phyloP scores from a whole-genome alignment of 331 rosid species.

The Quercus tomentella region DNA sequence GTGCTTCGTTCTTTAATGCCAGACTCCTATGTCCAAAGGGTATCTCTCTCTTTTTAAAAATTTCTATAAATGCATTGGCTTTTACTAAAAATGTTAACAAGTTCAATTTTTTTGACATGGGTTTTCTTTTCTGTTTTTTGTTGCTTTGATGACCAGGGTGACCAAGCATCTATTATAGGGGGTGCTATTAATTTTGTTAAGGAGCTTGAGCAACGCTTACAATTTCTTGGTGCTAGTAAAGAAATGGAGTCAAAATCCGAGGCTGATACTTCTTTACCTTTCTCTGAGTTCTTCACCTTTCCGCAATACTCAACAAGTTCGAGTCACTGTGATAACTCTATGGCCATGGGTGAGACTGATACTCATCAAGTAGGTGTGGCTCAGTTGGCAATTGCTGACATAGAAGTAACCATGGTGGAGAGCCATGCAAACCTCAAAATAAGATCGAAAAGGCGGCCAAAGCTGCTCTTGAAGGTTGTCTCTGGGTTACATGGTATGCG shows the following conservation, averaged over 20 bases:
- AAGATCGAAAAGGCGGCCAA: constrained; percentile 67
- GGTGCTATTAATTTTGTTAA: constrained; percentile 95
- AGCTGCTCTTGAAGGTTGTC: constrained; percentile 70
- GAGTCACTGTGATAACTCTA: constrained; percentile 18
- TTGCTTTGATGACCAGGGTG: constrained; percentile 50
- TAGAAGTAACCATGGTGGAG: constrained; percentile 93
- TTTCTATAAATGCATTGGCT: not conserved
- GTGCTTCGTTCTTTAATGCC: constrained; percentile 89
- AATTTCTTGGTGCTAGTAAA: constrained; percentile 49
- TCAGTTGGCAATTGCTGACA: constrained; percentile 49
- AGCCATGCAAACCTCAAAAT: constrained; percentile 88
- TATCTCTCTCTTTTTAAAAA: constrained; percentile 16
- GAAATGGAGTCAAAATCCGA: constrained; percentile 20
- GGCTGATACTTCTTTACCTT: constrained; percentile 30
- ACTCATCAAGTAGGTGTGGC: constrained; percentile 15
- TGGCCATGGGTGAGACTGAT: constrained; percentile 7
- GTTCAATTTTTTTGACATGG: not conserved
- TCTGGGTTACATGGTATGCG: constrained; percentile 63
- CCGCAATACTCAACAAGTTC: constrained; percentile 72
- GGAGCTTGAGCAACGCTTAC: constrained; percentile 82
- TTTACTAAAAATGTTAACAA: not conserved
- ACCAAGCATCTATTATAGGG: constrained; percentile 93
- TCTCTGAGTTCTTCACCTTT: constrained; percentile 78
- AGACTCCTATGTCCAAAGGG: constrained; percentile 93
- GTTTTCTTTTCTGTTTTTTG: not conserved